A percentile compares a stretch with the other conserved stretches of the same genome.
Conservation (phyloP, 176 grass and related monocot species). For the Musa troglodytarum region DNA sequence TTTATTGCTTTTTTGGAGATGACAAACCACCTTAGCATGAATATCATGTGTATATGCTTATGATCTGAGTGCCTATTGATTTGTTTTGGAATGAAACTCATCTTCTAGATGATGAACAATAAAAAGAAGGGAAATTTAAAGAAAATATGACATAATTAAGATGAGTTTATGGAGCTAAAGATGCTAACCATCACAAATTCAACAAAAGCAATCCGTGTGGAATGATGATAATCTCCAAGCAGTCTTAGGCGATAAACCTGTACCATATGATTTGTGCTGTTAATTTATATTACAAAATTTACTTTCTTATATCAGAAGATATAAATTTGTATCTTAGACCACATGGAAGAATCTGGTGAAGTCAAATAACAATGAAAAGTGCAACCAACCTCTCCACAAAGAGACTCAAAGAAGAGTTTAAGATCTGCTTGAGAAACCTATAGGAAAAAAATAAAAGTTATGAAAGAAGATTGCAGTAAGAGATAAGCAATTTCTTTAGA, state of each 20-base stretch:
- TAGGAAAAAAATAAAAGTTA: slow-evolving; percentile 17
- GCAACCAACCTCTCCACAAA: slow-evolving; percentile 73
- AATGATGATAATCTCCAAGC: slow-evolving; percentile 97
- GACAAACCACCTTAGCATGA: too few species aligned
- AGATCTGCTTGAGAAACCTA: slow-evolving; percentile 97
- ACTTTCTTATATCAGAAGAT: background rate
- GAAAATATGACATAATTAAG: background rate
- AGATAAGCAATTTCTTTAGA: slow-evolving; percentile 16
- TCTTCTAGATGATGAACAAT: background rate
- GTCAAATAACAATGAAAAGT: slow-evolving; percentile 12
- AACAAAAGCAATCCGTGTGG: slow-evolving; percentile 93
- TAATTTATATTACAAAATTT: background rate
- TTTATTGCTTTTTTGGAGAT: too few species aligned
- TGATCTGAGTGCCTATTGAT: too few species aligned
- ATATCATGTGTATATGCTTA: too few species aligned
- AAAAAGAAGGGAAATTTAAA: background rate
- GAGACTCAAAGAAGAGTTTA: slow-evolving; percentile 94
- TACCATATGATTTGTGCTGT: slow-evolving; percentile 2
- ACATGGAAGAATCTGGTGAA: background rate
- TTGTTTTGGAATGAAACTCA: too few species aligned
- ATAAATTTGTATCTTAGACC: slow-evolving; percentile 6
- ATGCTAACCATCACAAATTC: slow-evolving; percentile 93
- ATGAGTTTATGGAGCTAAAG: slow-evolving; percentile 2
- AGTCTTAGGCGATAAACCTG: slow-evolving; percentile 90
- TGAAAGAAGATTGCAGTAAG: background rate